Evolutionary conservation across 257 asterid species (phyloP).

Genomic region (Lantana camara): DNA sequence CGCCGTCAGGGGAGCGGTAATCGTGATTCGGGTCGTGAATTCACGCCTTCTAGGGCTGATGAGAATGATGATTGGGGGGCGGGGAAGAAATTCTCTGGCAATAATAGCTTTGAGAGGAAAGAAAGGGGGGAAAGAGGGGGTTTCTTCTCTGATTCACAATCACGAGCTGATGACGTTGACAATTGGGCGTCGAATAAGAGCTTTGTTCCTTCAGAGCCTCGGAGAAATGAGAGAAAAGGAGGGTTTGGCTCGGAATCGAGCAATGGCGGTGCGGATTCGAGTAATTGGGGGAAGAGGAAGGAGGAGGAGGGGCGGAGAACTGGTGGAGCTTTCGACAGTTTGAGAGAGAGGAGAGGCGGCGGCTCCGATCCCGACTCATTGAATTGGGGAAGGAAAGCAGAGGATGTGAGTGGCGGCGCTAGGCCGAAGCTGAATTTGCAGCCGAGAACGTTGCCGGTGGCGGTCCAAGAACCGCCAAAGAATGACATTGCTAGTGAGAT

Average conservation of each 20-base stretch:
- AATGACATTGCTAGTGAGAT: conserved; percentile 13
- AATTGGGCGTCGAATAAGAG: conserved; percentile 66
- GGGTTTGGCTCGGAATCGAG: conserved; percentile 50
- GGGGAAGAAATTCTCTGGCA: conserved; percentile 40
- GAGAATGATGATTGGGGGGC: conserved; percentile 75
- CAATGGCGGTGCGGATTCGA: conserved; percentile 56
- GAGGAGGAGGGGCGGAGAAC: conserved; percentile 53
- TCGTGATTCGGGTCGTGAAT: conserved; percentile 52
- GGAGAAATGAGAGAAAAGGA: conserved; percentile 52
- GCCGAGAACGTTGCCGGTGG: conserved; percentile 34
- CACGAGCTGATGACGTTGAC: conserved; percentile 70
- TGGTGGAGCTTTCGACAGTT: conserved; percentile 60
- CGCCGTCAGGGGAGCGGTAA: conserved; percentile 47
- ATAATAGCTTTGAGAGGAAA: conserved; percentile 55
- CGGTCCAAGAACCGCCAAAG: conserved; percentile 31
- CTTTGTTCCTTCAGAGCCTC: conserved; percentile 52
- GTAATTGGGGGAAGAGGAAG: conserved; percentile 58
- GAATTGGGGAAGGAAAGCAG: conserved; percentile 48
- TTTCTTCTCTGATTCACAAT: conserved; percentile 63
- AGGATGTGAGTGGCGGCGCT: conserved; percentile 32
- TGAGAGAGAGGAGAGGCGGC: conserved; percentile 48
- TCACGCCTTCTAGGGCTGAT: conserved; percentile 63
- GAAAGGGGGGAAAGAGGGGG: conserved; percentile 66
- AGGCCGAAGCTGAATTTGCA: conserved; percentile 54
- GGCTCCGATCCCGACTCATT: conserved; percentile 38